Percentiles rank a stretch among this genome's conserved stretches.
These are phyloP conservation scores for Clavulina sp. DNA, from an alignment of 768 basidiomycete genomes.

Conservation along the genomic window DNA sequence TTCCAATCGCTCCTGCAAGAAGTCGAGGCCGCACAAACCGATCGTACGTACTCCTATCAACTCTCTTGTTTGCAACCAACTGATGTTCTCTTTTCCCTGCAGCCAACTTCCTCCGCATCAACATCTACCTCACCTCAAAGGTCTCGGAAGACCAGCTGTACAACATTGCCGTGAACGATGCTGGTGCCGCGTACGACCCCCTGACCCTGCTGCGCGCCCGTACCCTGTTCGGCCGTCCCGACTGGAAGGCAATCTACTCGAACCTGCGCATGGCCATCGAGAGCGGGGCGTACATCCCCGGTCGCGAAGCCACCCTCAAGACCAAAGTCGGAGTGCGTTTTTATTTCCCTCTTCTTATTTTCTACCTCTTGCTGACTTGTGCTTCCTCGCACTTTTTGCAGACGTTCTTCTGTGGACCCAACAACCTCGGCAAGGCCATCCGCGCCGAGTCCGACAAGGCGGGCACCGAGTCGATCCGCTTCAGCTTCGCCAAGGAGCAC, in stretches of 20 bases:
- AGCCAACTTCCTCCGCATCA: constrained; percentile 89
- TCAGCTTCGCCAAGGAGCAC: constrained; percentile 61
- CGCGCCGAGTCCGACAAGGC: constrained; percentile 48
- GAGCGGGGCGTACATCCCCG: constrained; percentile 62
- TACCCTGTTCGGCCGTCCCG: constrained; percentile 83
- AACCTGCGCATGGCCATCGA: constrained; percentile 66
- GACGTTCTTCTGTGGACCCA: constrained; percentile 82
- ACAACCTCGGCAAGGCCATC: constrained; percentile 54
- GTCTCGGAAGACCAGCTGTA: constrained; percentile 74
- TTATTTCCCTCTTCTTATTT: constrained; percentile 1
- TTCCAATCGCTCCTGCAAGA: constrained; percentile 80
- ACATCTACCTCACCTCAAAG: constrained; percentile 79
- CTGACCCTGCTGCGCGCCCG: constrained; percentile 74
- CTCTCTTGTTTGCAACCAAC: neutral
- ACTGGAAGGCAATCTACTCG: constrained; percentile 70
- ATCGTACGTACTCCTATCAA: constrained; percentile 40
- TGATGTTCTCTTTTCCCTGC: constrained; percentile 2
- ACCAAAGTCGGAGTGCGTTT: constrained; percentile 64
- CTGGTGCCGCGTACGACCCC: constrained; percentile 72
- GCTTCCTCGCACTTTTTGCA: neutral
- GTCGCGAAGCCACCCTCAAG: constrained; percentile 58
- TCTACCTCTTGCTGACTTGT: constrained; percentile 19
- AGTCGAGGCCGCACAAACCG: constrained; percentile 74
- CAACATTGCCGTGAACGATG: constrained; percentile 82
- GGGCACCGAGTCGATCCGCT: constrained; percentile 39